Evolutionary conservation across 2,329 filamentous ascomycete genomes (phyloP).

Genomic region (Calonectria hongkongensis): DNA sequence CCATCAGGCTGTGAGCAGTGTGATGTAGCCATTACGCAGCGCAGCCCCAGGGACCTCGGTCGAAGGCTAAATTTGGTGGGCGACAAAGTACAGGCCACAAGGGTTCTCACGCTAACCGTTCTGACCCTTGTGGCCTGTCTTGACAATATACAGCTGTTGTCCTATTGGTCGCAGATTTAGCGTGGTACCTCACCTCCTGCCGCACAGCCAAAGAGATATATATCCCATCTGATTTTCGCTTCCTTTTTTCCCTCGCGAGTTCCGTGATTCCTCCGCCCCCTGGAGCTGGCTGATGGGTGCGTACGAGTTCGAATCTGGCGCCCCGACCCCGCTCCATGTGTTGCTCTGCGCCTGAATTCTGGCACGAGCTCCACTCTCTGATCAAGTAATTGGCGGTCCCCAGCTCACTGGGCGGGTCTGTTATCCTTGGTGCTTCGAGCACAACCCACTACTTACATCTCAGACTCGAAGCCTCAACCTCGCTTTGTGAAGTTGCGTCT

Average conservation of each 20-base stretch:
- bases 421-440: constrained; percentile 3
- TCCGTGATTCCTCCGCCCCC: constrained; percentile 9
- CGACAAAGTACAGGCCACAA: neutral
- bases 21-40: constrained; percentile 3
- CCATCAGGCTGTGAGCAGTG: neutral
- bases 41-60: neutral
- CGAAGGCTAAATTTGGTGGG: constrained; percentile 12
- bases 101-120: constrained; percentile 5
- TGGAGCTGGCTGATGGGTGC: neutral
- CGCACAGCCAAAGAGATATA: constrained; percentile 1
- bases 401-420: constrained; percentile 1
- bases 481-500: neutral
- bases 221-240: constrained; percentile 11
- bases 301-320: constrained; percentile 3
- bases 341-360: constrained; percentile 1
- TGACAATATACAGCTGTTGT: constrained; percentile 12
- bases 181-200: constrained; percentile 11
- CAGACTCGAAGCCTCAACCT: constrained; percentile 7
- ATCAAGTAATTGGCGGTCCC: constrained; percentile 6
- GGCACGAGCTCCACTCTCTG: constrained; percentile 7
- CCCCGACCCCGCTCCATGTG: constrained; percentile 7
- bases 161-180: neutral
- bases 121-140: constrained; percentile 9
- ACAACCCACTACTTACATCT: neutral
- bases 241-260: constrained; percentile 7